Evolutionary conservation across 2,329 filamentous ascomycete species (phyloP).

Genomic region (Incumbomyces lentus): DNA sequence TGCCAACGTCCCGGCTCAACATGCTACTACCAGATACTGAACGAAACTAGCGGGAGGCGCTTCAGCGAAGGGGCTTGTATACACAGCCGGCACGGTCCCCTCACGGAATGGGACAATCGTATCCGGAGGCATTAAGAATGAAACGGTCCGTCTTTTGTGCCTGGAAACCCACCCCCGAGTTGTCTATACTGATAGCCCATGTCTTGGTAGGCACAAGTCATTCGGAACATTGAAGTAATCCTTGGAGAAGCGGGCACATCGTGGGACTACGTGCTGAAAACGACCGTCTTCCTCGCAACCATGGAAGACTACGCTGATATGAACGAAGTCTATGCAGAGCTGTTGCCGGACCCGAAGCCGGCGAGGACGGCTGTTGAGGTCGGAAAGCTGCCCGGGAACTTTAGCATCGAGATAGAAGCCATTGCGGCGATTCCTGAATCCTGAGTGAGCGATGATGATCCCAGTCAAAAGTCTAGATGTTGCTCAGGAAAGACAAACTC

Average conservation of each 20-base stretch:
- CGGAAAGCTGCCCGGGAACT: slow-evolving; percentile 7
- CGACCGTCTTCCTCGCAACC: slow-evolving; percentile 54
- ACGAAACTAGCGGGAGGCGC: slow-evolving; percentile 5
- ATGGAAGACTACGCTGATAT: slow-evolving; percentile 62
- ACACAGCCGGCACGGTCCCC: slow-evolving; percentile 9
- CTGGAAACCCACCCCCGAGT: no score
- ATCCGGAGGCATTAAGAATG: slow-evolving; percentile 4
- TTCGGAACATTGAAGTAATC: slow-evolving; percentile 49
- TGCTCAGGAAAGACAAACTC: no score
- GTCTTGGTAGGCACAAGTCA: slow-evolving; percentile 38
- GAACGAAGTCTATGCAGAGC: slow-evolving; percentile 65
- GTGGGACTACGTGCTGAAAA: slow-evolving; percentile 53
- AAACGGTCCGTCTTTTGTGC: slow-evolving; percentile 10
- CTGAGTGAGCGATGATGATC: no score
- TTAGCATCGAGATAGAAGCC: slow-evolving; percentile 9
- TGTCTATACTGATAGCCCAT: no score
- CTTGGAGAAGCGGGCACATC: slow-evolving; percentile 50
- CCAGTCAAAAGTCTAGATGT: no score
- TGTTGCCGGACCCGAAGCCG: slow-evolving; percentile 9
- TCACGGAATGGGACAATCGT: slow-evolving; percentile 7
- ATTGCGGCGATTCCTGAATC: slow-evolving; percentile 8
- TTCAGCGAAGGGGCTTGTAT: slow-evolving; percentile 8
- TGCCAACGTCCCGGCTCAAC: neutral
- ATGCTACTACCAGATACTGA: neutral
- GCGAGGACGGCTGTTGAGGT: slow-evolving; percentile 10